Evolutionary conservation across 345 rosid genomes (phyloP).

Genomic region (Eucalyptus erythrocorys): DNA sequence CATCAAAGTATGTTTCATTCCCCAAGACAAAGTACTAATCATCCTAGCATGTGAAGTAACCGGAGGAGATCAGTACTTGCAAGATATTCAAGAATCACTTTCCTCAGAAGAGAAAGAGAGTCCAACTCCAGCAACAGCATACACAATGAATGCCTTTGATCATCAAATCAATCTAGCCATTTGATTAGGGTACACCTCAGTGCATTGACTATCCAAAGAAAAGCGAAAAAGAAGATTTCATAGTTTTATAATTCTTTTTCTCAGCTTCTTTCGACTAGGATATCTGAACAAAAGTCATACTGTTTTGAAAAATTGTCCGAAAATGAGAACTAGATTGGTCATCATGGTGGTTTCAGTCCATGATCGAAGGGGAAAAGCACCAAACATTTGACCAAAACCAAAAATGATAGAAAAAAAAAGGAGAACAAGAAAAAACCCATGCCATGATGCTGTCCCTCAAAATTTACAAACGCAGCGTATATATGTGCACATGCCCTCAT

Average conservation of each 20-base stretch:
- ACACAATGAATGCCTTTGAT: neutral
- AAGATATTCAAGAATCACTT: neutral
- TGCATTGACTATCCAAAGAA: neutral
- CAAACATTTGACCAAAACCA: neutral
- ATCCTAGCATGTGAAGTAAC: neutral
- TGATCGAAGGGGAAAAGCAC: neutral
- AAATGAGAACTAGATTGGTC: neutral
- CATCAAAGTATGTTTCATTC: neutral
- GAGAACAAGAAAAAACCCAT: neutral
- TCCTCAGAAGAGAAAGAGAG: neutral
- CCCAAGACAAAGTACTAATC: neutral
- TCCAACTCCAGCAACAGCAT: neutral
- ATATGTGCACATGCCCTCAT: neutral
- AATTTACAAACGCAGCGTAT: neutral
- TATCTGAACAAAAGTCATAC: neutral
- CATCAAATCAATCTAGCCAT: neutral
- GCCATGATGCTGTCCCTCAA: neutral
- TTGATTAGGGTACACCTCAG: neutral
- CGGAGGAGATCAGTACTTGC: neutral
- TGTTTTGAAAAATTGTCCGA: neutral
- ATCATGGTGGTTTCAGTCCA: neutral
- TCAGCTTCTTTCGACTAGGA: neutral
- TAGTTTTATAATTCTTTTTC: neutral
- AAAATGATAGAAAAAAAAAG: neutral
- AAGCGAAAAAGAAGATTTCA: neutral